Evolutionary conservation across 176 grass and related monocot genomes (phyloP).

Genomic region (Microstegium vimineum): DNA sequence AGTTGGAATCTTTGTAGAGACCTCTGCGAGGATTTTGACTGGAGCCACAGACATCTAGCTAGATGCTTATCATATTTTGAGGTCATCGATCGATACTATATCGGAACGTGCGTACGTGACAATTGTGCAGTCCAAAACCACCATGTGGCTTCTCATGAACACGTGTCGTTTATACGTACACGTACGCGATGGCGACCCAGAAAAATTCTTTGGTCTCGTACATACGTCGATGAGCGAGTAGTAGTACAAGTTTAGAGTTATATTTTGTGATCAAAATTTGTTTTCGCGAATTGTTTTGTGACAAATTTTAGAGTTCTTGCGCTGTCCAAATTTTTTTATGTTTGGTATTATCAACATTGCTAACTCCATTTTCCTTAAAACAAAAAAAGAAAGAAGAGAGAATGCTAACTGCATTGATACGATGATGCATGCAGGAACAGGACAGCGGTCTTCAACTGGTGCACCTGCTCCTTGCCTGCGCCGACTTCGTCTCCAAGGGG

Average conservation of each 20-base stretch:
- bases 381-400: too few relatives aligned
- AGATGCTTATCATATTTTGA: background rate
- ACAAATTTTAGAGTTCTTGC: background rate
- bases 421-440: constrained; percentile 35
- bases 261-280: background rate
- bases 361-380: too few relatives aligned
- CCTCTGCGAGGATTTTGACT: background rate
- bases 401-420: background rate
- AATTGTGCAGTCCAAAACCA: background rate
- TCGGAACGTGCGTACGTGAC: background rate
- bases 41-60: background rate
- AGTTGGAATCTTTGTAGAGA: background rate
- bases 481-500: constrained; percentile 70
- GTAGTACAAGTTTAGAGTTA: background rate
- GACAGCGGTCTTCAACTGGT: constrained; percentile 73
- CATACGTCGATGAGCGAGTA: too few relatives aligned
- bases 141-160: background rate
- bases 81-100: background rate
- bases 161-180: background rate
- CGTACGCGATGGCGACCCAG: too few relatives aligned
- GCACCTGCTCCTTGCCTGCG: constrained; percentile 73
- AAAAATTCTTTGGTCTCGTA: too few relatives aligned
- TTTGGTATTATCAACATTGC: too few relatives aligned
- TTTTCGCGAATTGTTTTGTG: background rate
- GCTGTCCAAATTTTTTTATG: too few relatives aligned